These are phyloP conservation scores for Ceratocystis destructans DNA, from an alignment of 2,329 filamentous ascomycete species.

Conservation along the genomic window DNA sequence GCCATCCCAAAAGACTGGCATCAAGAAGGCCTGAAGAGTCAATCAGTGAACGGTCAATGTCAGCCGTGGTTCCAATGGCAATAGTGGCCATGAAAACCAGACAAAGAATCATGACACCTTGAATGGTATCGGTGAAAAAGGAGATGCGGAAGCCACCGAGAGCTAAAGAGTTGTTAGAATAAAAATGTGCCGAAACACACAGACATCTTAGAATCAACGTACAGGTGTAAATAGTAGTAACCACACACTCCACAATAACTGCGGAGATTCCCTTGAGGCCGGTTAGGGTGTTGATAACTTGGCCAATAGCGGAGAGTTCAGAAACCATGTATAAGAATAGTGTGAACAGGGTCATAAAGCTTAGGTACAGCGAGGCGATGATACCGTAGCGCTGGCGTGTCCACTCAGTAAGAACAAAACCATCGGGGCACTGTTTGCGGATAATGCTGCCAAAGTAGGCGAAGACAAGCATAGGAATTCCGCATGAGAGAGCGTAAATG, in stretches of 20 bases:
- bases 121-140: slow-evolving; percentile 70
- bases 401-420: slow-evolving; percentile 78
- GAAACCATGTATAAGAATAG: slow-evolving; percentile 80
- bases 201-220: slow-evolving; percentile 23
- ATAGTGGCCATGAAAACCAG: slow-evolving; percentile 65
- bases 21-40: slow-evolving; percentile 56
- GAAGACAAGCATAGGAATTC: slow-evolving; percentile 61
- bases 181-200: background rate
- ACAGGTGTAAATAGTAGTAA: slow-evolving; percentile 79
- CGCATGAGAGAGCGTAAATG: slow-evolving; percentile 59
- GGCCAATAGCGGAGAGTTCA: slow-evolving; percentile 67
- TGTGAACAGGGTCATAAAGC: slow-evolving; percentile 63
- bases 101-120: slow-evolving; percentile 62
- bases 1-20: slow-evolving; percentile 62
- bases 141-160: slow-evolving; percentile 73
- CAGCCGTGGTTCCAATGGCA: slow-evolving; percentile 59
- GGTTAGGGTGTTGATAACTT: slow-evolving; percentile 61
- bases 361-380: slow-evolving; percentile 57
- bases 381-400: slow-evolving; percentile 63
- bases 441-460: slow-evolving; percentile 64
- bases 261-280: slow-evolving; percentile 60
- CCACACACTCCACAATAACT: slow-evolving; percentile 61
- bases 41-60: slow-evolving; percentile 57
- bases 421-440: slow-evolving; percentile 64
- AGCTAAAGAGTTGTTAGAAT: slow-evolving; percentile 33